Percentiles rank a stretch among this genome's conserved stretches.
These are phyloP conservation scores for Heliamphora pulchella DNA, from an alignment of 179 eudicot species.

Conservation along the genomic window DNA sequence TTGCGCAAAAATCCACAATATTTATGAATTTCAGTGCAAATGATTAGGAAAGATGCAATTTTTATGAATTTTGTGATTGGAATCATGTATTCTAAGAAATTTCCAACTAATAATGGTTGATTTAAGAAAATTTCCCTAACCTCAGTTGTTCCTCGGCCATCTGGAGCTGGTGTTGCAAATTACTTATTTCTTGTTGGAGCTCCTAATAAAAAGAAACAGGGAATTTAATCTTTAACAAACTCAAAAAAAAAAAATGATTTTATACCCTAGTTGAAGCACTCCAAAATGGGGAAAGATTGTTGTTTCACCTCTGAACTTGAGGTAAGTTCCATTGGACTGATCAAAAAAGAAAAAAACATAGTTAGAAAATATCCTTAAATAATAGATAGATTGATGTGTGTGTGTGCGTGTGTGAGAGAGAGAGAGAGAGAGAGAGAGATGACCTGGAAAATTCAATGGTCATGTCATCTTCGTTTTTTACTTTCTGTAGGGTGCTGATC, in stretches of 20 bases:
- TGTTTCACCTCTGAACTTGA: slow-evolving; percentile 30
- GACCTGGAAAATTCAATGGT: slow-evolving; percentile 48
- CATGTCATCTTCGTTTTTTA: slow-evolving; percentile 62
- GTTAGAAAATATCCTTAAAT: not conserved
- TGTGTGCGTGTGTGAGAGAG: not conserved
- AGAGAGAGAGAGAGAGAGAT: slow-evolving; percentile 9
- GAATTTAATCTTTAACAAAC: not conserved
- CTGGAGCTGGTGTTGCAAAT: slow-evolving; percentile 13
- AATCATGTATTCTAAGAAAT: too few species aligned
- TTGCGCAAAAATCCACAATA: too few species aligned
- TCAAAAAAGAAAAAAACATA: not conserved
- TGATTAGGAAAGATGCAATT: too few species aligned
- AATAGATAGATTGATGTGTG: not conserved
- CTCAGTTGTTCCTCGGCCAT: slow-evolving; percentile 31
- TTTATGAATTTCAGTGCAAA: too few species aligned
- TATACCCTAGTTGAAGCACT: not conserved
- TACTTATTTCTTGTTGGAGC: slow-evolving; percentile 8
- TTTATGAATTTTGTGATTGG: too few species aligned
- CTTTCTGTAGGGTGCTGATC: slow-evolving; percentile 41
- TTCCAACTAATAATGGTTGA: too few species aligned
- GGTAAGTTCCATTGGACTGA: slow-evolving; percentile 33
- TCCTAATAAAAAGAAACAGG: slow-evolving; percentile 28
- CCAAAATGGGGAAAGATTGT: not conserved
- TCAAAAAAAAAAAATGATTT: not conserved
- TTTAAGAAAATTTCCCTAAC: slow-evolving; percentile 23